These are phyloP conservation scores for Phytophthora pseudosyringae DNA, from an alignment of 352 stramenopile genomes.

Conservation along the genomic window DNA sequence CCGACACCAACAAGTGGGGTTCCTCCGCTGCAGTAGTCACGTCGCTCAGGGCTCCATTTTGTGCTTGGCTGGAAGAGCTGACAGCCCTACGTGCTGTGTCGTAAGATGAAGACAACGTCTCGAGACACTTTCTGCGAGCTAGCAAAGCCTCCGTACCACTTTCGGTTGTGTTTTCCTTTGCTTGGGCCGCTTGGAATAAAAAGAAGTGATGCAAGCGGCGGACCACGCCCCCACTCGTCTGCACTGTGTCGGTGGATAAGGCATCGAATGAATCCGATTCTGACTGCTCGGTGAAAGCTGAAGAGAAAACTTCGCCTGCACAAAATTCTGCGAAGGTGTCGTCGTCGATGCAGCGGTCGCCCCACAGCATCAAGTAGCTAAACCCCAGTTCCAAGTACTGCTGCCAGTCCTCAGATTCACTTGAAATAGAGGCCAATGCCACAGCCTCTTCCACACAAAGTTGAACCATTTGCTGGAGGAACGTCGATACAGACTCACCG, in stretches of 20 bases:
- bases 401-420: slow-evolving; percentile 20
- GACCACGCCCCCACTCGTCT: slow-evolving; percentile 29
- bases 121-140: slow-evolving; percentile 28
- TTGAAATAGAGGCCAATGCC: slow-evolving; percentile 5
- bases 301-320: slow-evolving; percentile 37
- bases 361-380: slow-evolving; percentile 56
- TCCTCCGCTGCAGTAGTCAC: background rate
- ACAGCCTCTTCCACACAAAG: slow-evolving; percentile 46
- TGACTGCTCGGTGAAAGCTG: slow-evolving; percentile 16
- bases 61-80: background rate
- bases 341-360: slow-evolving; percentile 35
- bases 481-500: slow-evolving; percentile 15
- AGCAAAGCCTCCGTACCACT: slow-evolving; percentile 13
- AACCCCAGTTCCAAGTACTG: slow-evolving; percentile 51
- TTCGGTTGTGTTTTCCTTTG: slow-evolving; percentile 21
- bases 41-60: slow-evolving; percentile 6
- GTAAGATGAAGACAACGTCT: slow-evolving; percentile 37
- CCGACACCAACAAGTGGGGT: slow-evolving; percentile 5
- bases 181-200: slow-evolving; percentile 37
- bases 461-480: slow-evolving; percentile 46
- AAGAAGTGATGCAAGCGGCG: slow-evolving; percentile 58
- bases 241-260: slow-evolving; percentile 1
- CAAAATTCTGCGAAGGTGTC: slow-evolving; percentile 49
- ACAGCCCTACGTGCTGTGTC: slow-evolving; percentile 19
- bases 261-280: background rate